Conservation (phyloP, 805 yeast genomes). For the Schwanniomyces sp. region DNA sequence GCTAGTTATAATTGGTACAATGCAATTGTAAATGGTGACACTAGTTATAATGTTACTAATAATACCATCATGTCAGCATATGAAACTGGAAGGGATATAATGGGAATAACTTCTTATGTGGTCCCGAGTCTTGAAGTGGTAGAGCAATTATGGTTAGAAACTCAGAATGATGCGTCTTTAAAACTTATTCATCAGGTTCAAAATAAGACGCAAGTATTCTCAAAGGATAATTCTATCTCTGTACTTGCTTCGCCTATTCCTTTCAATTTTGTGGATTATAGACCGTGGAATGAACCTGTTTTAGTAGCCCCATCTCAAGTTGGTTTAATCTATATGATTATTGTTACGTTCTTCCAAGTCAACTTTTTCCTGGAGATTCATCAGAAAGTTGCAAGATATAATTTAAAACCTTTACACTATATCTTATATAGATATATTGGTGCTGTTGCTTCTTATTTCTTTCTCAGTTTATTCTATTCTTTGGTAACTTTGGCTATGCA, state of each 20-base stretch:
- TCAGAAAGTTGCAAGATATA: constrained; percentile 42
- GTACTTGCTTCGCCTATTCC: constrained; percentile 33
- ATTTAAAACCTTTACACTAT: constrained; percentile 45
- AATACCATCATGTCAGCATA: constrained; percentile 40
- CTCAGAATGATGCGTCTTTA: constrained; percentile 21
- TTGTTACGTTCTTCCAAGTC: constrained; percentile 71
- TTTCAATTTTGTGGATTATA: constrained; percentile 41
- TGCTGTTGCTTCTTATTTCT: constrained; percentile 52
- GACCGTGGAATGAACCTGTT: constrained; percentile 51
- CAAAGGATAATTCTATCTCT: constrained; percentile 10
- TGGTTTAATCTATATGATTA: constrained; percentile 70
- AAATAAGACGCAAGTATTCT: constrained; percentile 12
- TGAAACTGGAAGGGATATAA: constrained; percentile 65
- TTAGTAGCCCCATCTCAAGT: constrained; percentile 69
- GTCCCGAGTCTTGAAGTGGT: constrained; percentile 42
- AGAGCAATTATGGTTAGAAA: constrained; percentile 27
- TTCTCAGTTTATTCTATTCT: constrained; percentile 58
- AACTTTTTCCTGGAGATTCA: constrained; percentile 59
- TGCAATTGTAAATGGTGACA: constrained; percentile 41
- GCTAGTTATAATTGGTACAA: constrained; percentile 40
- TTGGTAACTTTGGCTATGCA: constrained; percentile 71
- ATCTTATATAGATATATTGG: constrained; percentile 51
- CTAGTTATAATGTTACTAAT: constrained; percentile 25
- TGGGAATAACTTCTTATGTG: constrained; percentile 42
- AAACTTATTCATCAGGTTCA: constrained; percentile 12